These are phyloP conservation scores for Myriosclerotinia curreyana DNA, from an alignment of 2,329 filamentous ascomycete species.

Conservation along the genomic window DNA sequence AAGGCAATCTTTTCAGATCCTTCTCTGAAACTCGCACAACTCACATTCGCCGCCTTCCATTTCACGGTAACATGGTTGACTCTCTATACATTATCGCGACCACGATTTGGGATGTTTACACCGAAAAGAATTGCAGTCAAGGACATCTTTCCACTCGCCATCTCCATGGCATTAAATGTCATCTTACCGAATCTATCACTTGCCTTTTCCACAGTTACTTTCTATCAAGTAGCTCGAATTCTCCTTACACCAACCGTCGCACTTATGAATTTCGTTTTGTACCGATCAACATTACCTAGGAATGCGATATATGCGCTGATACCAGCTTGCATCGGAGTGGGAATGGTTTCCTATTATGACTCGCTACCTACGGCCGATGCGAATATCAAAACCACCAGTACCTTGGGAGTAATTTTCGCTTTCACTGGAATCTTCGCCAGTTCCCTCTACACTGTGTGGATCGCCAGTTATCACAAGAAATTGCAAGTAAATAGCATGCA, in stretches of 20 bases:
- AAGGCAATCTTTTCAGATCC: conserved; percentile 66
- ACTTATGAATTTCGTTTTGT: conserved; percentile 61
- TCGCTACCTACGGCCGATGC: conserved; percentile 50
- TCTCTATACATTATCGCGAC: conserved; percentile 59
- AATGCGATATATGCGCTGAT: conserved; percentile 52
- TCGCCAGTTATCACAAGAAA: conserved; percentile 62
- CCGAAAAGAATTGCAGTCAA: conserved; percentile 54
- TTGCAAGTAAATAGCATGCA: conserved; percentile 67
- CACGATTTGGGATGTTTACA: conserved; percentile 56
- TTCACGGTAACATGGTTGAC: conserved; percentile 64
- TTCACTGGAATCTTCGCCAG: conserved; percentile 62
- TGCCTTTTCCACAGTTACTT: conserved; percentile 64
- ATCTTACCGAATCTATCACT: conserved; percentile 66
- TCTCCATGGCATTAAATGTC: conserved; percentile 67
- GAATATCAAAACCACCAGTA: conserved; percentile 54
- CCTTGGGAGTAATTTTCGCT: conserved; percentile 61
- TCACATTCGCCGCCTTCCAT: conserved; percentile 66
- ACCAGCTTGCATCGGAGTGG: conserved; percentile 62
- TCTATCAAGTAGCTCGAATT: conserved; percentile 68
- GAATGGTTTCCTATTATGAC: conserved; percentile 66
- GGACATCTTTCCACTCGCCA: conserved; percentile 60
- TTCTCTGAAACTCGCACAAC: conserved; percentile 58
- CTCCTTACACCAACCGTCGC: conserved; percentile 64
- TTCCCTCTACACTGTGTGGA: conserved; percentile 67
- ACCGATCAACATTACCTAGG: conserved; percentile 53